Evolutionary conservation across 2,329 filamentous ascomycete species (phyloP).

Genomic region (Pleoardoris graminearum): DNA sequence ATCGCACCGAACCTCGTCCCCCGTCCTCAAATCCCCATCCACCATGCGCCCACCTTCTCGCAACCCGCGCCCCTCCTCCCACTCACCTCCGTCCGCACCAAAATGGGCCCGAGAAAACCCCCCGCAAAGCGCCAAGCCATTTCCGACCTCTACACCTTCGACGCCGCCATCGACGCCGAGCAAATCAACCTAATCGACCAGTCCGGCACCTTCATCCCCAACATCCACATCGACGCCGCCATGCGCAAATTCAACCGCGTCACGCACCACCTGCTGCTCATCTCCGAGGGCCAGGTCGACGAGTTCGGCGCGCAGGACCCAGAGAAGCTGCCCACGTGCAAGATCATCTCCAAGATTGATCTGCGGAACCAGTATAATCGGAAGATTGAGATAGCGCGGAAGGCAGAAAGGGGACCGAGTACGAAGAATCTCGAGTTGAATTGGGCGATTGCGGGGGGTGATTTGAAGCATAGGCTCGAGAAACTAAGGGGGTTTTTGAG

Average conservation of each 20-base stretch:
- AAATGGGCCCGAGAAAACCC: constrained; percentile 26
- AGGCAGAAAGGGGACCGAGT: constrained; percentile 39
- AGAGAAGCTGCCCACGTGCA: constrained; percentile 64
- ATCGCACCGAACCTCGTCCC: constrained; percentile 41
- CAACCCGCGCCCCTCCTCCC: constrained; percentile 12
- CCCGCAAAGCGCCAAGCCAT: constrained; percentile 39
- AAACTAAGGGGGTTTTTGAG: constrained; percentile 68
- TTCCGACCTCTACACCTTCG: constrained; percentile 47
- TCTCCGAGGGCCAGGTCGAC: constrained; percentile 41
- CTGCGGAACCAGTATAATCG: constrained; percentile 52
- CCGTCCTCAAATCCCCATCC: constrained; percentile 24
- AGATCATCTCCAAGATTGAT: constrained; percentile 64
- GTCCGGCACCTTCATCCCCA: constrained; percentile 40
- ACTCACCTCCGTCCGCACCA: constrained; percentile 23
- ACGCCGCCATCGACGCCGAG: constrained; percentile 54
- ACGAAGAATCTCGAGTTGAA: constrained; percentile 84
- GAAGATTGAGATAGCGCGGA: constrained; percentile 49
- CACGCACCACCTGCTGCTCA: constrained; percentile 57
- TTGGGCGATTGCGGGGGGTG: constrained; percentile 80
- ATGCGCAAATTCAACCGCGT: constrained; percentile 54
- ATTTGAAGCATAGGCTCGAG: constrained; percentile 62
- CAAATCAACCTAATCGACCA: constrained; percentile 51
- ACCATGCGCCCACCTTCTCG: constrained; percentile 18
- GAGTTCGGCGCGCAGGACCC: constrained; percentile 47
- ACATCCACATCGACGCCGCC: constrained; percentile 38